Percentiles rank a stretch among this genome's conserved stretches.
phyloP scores from a whole-genome alignment of 768 basidiomycete species.

The Phaffia tasmanica region DNA sequence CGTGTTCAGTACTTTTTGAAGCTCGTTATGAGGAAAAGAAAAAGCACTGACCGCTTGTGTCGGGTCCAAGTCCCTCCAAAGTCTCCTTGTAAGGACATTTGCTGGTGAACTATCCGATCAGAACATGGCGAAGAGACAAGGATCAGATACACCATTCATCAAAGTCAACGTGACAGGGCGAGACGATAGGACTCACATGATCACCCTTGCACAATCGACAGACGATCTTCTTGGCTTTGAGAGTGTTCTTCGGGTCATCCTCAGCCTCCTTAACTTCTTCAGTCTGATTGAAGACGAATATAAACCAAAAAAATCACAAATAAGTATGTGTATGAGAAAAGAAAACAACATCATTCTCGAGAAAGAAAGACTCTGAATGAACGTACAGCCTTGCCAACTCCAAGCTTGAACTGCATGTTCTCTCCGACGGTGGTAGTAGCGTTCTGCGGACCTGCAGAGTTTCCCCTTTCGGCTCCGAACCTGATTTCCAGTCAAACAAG shows the following conservation, averaged over 20 bases:
- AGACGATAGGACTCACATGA: constrained; percentile 42
- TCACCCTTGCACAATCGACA: constrained; percentile 94
- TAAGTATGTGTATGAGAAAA: background rate
- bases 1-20: no score
- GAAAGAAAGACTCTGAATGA: background rate
- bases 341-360: constrained; percentile 37
- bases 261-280: constrained; percentile 42
- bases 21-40: background rate
- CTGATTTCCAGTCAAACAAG: constrained; percentile 34
- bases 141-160: background rate
- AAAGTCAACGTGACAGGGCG: background rate
- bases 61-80: constrained; percentile 55
- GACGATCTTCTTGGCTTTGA: constrained; percentile 59
- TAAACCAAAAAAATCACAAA: background rate
- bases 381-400: constrained; percentile 43
- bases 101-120: constrained; percentile 57
- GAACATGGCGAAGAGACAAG: background rate
- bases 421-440: constrained; percentile 89
- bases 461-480: constrained; percentile 84
- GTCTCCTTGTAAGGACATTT: constrained; percentile 98
- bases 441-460: constrained; percentile 73
- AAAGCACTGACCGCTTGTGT: constrained; percentile 7
- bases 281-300: constrained; percentile 26
- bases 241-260: constrained; percentile 55
- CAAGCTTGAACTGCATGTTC: constrained; percentile 53